Conservation (phyloP, 106 monocot species). For the Dendrobium catenatum region DNA sequence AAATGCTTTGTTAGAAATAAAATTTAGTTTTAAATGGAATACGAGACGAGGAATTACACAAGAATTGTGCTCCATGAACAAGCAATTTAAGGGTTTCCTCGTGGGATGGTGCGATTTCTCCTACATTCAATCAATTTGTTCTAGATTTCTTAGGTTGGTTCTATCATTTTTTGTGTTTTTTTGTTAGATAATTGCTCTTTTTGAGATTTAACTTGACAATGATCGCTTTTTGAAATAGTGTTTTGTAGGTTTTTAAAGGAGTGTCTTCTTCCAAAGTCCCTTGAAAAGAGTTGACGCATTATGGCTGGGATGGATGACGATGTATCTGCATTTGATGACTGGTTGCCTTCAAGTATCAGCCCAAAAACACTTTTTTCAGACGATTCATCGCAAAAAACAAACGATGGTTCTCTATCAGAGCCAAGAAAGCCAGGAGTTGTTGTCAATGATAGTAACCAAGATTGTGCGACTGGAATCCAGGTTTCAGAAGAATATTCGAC, state of each 20-base stretch:
- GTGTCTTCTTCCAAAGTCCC: neutral
- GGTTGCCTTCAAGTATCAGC: constrained; percentile 44
- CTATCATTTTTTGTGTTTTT: neutral
- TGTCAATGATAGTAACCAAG: constrained; percentile 9
- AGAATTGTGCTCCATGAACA: neutral
- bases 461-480: constrained; percentile 14
- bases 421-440: constrained; percentile 10
- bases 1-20: neutral
- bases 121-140: neutral
- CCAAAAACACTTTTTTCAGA: constrained; percentile 45
- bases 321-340: constrained; percentile 35
- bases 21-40: neutral
- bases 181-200: neutral
- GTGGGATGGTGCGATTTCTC: neutral
- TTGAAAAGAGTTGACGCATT: neutral
- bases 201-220: neutral
- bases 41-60: neutral
- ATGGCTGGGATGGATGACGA: constrained; percentile 39
- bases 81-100: neutral
- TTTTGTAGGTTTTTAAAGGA: neutral
- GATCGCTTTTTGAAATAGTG: neutral
- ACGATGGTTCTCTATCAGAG: constrained; percentile 5
- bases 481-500: constrained; percentile 10
- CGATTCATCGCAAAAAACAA: constrained; percentile 8
- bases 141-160: neutral